phyloP scores from a whole-genome alignment of 2,329 filamentous ascomycete genomes.

The Curvularia eragrostidis region DNA sequence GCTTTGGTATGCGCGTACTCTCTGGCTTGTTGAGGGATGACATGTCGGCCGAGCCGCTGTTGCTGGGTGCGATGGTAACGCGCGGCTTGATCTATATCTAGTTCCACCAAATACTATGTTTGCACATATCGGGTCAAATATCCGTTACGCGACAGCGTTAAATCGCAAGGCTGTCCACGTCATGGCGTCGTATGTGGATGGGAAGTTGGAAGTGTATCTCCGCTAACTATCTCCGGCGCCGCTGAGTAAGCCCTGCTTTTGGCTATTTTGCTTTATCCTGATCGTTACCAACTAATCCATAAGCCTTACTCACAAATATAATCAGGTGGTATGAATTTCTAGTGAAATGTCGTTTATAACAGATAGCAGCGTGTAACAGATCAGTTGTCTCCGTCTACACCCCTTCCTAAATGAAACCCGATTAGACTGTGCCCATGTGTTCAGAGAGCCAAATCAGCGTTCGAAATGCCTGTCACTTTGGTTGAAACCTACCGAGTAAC shows the following conservation, averaged over 20 bases:
- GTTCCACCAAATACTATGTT: not conserved
- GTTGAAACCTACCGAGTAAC: not conserved
- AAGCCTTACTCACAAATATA: not conserved
- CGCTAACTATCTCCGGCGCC: not conserved
- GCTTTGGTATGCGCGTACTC: conserved; percentile 14
- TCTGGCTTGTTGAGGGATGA: not conserved
- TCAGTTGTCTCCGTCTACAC: not conserved
- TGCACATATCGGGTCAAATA: not conserved
- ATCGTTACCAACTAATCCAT: not conserved
- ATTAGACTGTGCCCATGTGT: not conserved
- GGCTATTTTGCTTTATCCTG: not conserved
- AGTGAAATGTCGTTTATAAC: not conserved
- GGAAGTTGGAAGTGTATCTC: not conserved
- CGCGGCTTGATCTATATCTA: not conserved
- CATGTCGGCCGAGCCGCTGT: conserved; percentile 1
- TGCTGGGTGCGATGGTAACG: not conserved
- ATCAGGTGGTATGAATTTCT: not conserved
- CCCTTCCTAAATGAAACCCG: not conserved
- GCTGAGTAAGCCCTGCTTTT: conserved; percentile 4
- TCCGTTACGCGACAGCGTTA: not conserved
- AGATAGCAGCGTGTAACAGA: not conserved
- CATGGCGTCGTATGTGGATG: conserved; percentile 1
- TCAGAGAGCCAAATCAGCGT: not conserved
- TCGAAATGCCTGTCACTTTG: not conserved
- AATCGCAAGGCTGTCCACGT: conserved; percentile 2